phyloP scores from a whole-genome alignment of 176 grass and related monocot species.

The Oryza meyeriana region DNA sequence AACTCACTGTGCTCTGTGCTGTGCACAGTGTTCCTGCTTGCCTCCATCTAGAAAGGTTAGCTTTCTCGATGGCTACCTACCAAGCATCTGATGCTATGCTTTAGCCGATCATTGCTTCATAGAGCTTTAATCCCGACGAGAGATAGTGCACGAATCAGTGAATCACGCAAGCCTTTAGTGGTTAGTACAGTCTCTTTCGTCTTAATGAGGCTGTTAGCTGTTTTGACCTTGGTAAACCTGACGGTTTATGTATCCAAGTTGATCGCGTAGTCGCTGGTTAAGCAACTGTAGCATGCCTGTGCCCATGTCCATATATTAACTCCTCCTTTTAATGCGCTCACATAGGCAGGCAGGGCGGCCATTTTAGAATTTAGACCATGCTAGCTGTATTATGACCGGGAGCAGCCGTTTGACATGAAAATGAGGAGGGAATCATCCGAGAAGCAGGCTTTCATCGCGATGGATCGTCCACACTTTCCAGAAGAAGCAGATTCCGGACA shows the following conservation, averaged over 20 bases:
- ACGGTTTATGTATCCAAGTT: no score
- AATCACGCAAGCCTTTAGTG: no score
- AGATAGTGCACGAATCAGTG: background rate
- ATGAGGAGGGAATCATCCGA: background rate
- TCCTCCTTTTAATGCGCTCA: background rate
- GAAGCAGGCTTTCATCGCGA: background rate
- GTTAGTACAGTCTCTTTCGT: no score
- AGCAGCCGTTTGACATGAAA: background rate
- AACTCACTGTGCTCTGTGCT: no score
- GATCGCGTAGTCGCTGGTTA: no score
- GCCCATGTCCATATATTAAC: background rate
- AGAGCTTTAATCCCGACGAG: background rate
- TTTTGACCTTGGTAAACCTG: no score
- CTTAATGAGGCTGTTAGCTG: no score
- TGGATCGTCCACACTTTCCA: background rate
- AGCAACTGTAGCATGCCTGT: no score
- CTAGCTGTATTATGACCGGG: background rate
- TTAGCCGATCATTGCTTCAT: background rate
- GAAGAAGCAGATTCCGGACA: background rate
- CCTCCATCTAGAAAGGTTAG: background rate
- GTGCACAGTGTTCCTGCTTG: background rate
- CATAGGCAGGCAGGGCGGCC: background rate
- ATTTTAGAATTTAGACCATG: slow-evolving; percentile 9
- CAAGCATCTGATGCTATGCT: slow-evolving; percentile 18
- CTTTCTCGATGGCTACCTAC: background rate